Base-by-base conservation (phyloP, 192 early-diverging fungal genomes). In the Backusella tuberculispora region DNA sequence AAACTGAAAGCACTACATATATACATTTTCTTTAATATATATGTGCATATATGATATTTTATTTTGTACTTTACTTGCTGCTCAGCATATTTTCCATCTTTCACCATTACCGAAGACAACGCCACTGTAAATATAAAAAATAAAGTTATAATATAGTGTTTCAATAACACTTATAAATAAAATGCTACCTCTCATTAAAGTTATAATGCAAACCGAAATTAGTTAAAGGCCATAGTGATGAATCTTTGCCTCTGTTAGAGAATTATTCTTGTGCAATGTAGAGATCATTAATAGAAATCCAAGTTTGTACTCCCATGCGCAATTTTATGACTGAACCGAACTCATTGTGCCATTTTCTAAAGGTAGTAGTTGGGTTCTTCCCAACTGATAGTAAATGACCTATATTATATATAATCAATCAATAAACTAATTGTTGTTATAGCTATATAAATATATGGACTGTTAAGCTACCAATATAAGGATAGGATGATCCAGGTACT, bases 291-390 rank as follows among this genome's bases (percentile, higher is more conserved):
- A 63, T 12, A 10, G 34, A 29, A 26, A 63, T 26, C 60, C 60
- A 63, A 4, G 19, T 63, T 24, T 63, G 60, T 4, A 34, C 60
- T 0, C 60, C 60, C 60, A 63, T 63, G 9, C 12, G 7, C 7
- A 63, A 19, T 12, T 63, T 63, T 12, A 63, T 29, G 6, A 63
- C 13, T 3, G 60, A 19, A 0, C 60, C 60, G 4, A 63, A 19
- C 60, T 63, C 60, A 4, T 63, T 19, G 24, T 63, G 60, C 60
- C 60, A 63, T 63, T 63, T 63, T 21, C 17, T 26, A 4, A 63
- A 21, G 4, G 6, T 21, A 29, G 9, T 19, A 29, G 24, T 34
- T 63, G 60, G 60, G 4, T 12, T 5, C 5, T 63, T 63, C 8
- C 60, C 60, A 13, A 63, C 1, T 26, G 60, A 63, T 63, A 63